Conservation (phyloP, 495 filamentous ascomycete species). For the Halenospora varia region DNA sequence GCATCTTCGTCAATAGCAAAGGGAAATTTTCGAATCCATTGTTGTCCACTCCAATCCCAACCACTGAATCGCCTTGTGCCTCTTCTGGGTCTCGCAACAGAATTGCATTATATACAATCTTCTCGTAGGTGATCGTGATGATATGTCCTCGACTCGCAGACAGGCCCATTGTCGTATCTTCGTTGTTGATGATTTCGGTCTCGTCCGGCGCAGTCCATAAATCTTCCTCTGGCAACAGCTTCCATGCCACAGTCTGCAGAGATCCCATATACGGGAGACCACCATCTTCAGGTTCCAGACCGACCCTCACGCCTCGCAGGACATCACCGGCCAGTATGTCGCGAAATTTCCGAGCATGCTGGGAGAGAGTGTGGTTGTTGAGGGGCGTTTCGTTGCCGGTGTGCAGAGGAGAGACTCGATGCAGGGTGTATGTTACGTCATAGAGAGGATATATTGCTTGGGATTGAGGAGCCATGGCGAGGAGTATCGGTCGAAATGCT, state of each 20-base stretch:
- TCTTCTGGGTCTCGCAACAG: slow-evolving; percentile 22
- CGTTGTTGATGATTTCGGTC: slow-evolving; percentile 9
- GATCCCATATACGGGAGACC: slow-evolving; percentile 41
- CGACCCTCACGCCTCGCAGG: slow-evolving; percentile 40
- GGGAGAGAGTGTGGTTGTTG: slow-evolving; percentile 29
- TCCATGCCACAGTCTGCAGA: slow-evolving; percentile 45
- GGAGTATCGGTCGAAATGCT: too few species aligned
- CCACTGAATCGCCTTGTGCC: slow-evolving; percentile 1
- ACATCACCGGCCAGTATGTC: slow-evolving; percentile 49
- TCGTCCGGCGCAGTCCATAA: slow-evolving; percentile 17
- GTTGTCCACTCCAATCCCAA: slow-evolving; percentile 1
- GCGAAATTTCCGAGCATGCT: slow-evolving; percentile 46
- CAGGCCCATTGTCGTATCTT: slow-evolving; percentile 12
- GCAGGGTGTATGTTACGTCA: slow-evolving; percentile 51
- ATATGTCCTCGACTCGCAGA: slow-evolving; percentile 32
- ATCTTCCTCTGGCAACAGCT: slow-evolving; percentile 30
- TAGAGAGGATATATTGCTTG: slow-evolving; percentile 36
- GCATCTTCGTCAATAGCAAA: slow-evolving; percentile 49
- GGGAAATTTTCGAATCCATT: slow-evolving; percentile 43
- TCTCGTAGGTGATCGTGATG: slow-evolving; percentile 47
- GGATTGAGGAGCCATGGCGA: not conserved
- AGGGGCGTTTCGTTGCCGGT: slow-evolving; percentile 34
- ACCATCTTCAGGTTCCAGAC: slow-evolving; percentile 30
- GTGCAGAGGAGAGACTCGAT: slow-evolving; percentile 53
- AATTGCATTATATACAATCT: slow-evolving; percentile 43